Percentiles rank a stretch among this genome's conserved stretches.
These are phyloP conservation scores for Paecilomyces formosus DNA, from an alignment of 2,329 filamentous ascomycete genomes.

Conservation along the genomic window DNA sequence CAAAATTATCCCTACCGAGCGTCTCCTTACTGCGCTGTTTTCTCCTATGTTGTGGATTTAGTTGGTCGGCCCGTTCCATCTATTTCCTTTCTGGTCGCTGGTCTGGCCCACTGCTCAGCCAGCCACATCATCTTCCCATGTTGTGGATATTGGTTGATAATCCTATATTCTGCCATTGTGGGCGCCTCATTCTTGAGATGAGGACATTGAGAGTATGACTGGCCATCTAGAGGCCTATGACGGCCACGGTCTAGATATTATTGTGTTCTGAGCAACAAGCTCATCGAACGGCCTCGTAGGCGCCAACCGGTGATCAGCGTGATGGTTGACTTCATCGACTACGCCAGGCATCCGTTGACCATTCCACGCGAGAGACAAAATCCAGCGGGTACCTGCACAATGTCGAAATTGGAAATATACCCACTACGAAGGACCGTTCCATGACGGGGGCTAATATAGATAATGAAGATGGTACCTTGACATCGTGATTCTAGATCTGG, in stretches of 20 bases:
- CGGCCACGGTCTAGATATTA: background rate
- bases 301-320: background rate
- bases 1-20: background rate
- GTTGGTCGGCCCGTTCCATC: background rate
- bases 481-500: no score
- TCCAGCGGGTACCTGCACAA: background rate
- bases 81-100: background rate
- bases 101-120: background rate
- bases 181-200: background rate
- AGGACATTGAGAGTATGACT: background rate
- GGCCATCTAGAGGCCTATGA: background rate
- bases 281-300: background rate
- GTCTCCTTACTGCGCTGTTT: background rate
- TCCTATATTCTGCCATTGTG: background rate
- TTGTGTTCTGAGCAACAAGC: background rate
- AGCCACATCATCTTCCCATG: background rate
- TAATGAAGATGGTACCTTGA: background rate
- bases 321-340: background rate
- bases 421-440: background rate
- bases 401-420: background rate
- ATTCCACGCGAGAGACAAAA: background rate
- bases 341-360: background rate
- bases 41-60: background rate
- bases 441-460: background rate
- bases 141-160: background rate